Conservation (phyloP, 2,329 filamentous ascomycete genomes). For the Cryphonectria japonica region DNA sequence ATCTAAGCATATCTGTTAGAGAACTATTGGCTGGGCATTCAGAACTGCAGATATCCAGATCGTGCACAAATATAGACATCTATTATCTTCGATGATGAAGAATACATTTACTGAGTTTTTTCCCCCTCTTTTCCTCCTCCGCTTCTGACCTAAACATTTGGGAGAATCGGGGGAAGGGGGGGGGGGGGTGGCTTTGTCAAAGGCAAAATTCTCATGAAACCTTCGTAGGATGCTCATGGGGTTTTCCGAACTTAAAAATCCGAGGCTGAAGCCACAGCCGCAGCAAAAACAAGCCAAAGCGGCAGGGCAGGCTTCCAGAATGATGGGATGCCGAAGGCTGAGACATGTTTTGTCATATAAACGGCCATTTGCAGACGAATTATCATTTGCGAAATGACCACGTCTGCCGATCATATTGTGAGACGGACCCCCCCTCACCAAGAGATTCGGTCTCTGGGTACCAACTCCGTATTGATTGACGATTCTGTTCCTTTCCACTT, state of each 20-base stretch:
- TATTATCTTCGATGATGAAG: not conserved
- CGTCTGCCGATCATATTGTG: not conserved
- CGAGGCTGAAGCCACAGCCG: not conserved
- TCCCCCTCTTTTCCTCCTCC: no score
- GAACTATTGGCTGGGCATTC: not conserved
- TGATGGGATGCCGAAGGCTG: slow-evolving; percentile 11
- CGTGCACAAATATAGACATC: not conserved
- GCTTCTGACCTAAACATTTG: no score
- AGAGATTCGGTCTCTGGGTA: not conserved
- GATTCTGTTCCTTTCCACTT: not conserved
- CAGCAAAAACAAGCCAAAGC: not conserved
- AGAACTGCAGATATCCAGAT: no score
- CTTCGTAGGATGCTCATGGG: not conserved
- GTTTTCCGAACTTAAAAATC: not conserved
- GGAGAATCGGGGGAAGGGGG: no score
- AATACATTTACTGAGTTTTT: not conserved
- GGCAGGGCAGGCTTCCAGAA: not conserved
- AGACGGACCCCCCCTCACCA: not conserved
- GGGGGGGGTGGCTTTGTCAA: not conserved
- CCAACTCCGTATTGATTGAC: not conserved
- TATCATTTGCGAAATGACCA: not conserved
- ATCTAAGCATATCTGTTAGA: not conserved
- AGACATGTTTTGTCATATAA: not conserved
- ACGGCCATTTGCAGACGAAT: not conserved
- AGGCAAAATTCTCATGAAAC: not conserved